Evolutionary conservation across 352 stramenopile species (phyloP), one percentile per base, ranked within the genome.

Genomic region (Pythium rishiriense): DNA sequence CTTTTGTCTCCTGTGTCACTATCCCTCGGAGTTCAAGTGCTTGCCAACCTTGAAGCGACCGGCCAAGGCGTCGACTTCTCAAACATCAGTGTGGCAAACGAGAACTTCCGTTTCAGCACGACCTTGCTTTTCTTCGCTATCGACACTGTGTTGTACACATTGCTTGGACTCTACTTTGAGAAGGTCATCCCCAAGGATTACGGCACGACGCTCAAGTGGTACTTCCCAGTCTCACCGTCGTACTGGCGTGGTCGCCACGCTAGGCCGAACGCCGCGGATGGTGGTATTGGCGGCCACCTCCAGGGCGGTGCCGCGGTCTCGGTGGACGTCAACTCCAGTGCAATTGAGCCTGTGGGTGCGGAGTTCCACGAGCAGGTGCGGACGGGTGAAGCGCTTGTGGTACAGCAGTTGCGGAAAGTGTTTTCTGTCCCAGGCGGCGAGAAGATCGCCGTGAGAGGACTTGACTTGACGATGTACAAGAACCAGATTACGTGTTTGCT

Each of bases 131-230:
- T 97, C 68, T 85, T 98, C 56, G 46, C 91, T 9, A 37, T 98
- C 9, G 94, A 98, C 63, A 75, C 81, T 9, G 42, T 97, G 19
- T 28, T 98, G 28, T 98, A 97, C 64, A 91, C 78, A n/a, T 28
- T 97, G 0, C 55, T 98, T 2, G 94, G 85, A 1, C 71, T 87
- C 22, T 98, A 98, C 70, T 81, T 98, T 24, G 94, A 98, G 53
- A 82, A 96, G 58, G 91, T 98, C 0, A 61, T 98, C 3, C 95
- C 96, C 4, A 94, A 89, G 41, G 85, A 98, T 28, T 98, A 95
- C 60, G 96, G 96, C 7, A 88, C 85, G 33, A 78, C 74, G 1
- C 65, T 66, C 58, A 66, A 96, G n/a, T 98, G 91, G 85, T 98
- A 98, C 64, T 98, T 99, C 68, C 81, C 86, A 0, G 31, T 98